Evolutionary conservation across 2,329 filamentous ascomycete genomes (phyloP).

Genomic region (Helotiales sp.): DNA sequence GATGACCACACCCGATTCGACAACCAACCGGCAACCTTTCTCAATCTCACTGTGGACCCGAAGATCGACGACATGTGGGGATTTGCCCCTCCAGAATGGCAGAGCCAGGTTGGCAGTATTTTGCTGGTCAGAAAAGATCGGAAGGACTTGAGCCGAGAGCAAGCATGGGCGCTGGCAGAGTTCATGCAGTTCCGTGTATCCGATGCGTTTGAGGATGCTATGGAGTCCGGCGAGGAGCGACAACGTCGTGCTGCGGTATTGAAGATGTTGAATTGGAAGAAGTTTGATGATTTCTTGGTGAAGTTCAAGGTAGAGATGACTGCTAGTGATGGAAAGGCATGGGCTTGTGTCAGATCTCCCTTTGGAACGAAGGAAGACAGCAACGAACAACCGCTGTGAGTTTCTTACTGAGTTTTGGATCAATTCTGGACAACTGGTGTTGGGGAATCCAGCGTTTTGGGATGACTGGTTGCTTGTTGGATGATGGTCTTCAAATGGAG

Average conservation of each 20-base stretch:
- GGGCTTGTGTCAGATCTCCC: not conserved
- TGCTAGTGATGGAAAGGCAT: not conserved
- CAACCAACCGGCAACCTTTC: conserved; percentile 12
- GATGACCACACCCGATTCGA: conserved; percentile 12
- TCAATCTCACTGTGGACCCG: conserved; percentile 10
- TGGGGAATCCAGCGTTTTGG: too few species aligned
- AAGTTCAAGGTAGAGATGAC: conserved; percentile 8
- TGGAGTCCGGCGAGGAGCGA: conserved; percentile 5
- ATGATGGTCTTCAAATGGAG: too few species aligned
- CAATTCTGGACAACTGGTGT: too few species aligned
- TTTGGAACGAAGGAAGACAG: conserved; percentile 1
- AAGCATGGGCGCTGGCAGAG: conserved; percentile 10
- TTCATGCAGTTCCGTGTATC: conserved; percentile 13
- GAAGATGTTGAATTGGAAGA: conserved; percentile 9
- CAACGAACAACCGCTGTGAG: not conserved
- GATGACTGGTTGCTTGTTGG: too few species aligned
- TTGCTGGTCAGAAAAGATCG: conserved; percentile 5
- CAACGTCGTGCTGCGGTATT: conserved; percentile 6
- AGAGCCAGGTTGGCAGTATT: conserved; percentile 5
- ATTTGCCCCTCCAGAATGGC: conserved; percentile 12
- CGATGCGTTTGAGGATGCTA: conserved; percentile 2
- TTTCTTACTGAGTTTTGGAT: not conserved
- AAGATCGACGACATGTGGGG: conserved; percentile 10
- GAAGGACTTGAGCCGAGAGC: conserved; percentile 5
- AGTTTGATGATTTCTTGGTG: not conserved